Percentiles rank a stretch among this genome's conserved stretches.
These are phyloP conservation scores for Globisporangium recalcitrans DNA, from an alignment of 352 stramenopile genomes.

Conservation along the genomic window DNA sequence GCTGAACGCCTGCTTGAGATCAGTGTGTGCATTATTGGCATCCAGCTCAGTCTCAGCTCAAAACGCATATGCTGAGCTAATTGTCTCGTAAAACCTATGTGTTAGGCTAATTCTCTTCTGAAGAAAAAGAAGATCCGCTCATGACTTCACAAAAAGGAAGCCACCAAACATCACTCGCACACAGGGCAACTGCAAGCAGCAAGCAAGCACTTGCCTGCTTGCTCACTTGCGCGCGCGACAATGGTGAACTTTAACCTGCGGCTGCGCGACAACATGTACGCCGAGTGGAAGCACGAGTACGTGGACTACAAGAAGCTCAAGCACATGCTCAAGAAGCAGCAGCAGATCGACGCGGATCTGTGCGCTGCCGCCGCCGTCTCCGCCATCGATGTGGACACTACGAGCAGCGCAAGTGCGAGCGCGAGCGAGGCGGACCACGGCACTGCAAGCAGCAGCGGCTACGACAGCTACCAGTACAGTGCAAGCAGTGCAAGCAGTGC, in stretches of 20 bases:
- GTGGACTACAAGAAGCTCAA: constrained; percentile 89
- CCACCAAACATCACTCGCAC: background rate
- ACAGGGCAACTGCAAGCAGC: background rate
- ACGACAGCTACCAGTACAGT: constrained; percentile 13
- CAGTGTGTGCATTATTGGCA: background rate
- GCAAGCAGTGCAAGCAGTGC: no score
- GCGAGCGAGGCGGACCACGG: constrained; percentile 17
- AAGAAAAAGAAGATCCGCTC: constrained; percentile 4
- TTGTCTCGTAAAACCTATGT: background rate
- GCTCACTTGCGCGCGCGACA: background rate
- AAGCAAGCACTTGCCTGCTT: background rate
- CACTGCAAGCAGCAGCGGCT: constrained; percentile 20
- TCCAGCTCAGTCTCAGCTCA: background rate
- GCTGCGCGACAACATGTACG: constrained; percentile 79
- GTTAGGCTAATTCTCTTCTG: background rate
- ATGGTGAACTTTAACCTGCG: constrained; percentile 81
- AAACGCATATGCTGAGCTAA: background rate
- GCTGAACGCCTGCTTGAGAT: background rate
- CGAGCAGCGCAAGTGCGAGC: constrained; percentile 12
- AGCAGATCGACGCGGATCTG: constrained; percentile 35
- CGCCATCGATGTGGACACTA: constrained; percentile 14
- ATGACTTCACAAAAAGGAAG: constrained; percentile 2
- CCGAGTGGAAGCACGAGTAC: constrained; percentile 87
- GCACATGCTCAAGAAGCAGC: constrained; percentile 64
- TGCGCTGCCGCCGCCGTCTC: background rate